Percentiles rank a stretch among this genome's conserved stretches.
Evolutionary conservation across 257 asterid genomes (phyloP).

Genomic region (Linaria vulgaris): DNA sequence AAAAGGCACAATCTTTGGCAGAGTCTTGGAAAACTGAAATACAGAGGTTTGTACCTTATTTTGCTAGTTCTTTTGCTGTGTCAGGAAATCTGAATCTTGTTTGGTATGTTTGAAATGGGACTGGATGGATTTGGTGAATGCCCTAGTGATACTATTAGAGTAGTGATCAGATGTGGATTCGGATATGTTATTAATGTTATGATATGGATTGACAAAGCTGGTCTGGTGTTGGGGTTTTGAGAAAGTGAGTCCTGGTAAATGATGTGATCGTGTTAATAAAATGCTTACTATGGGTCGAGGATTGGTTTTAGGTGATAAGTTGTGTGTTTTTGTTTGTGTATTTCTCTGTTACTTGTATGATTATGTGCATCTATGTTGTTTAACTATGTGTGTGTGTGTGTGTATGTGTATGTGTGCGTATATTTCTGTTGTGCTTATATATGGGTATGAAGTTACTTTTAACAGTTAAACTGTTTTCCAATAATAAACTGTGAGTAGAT

Average conservation of each 20-base stretch:
- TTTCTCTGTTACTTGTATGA: too few relatives aligned
- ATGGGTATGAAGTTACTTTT: too few relatives aligned
- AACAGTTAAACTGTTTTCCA: too few relatives aligned
- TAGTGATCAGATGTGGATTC: background rate
- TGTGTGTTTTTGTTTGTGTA: background rate
- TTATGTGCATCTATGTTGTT: too few relatives aligned
- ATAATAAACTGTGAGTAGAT: background rate
- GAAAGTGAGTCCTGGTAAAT: background rate
- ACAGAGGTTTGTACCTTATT: slow-evolving; percentile 47
- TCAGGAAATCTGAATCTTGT: background rate
- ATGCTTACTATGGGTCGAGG: background rate
- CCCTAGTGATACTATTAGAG: background rate
- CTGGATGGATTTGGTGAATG: background rate
- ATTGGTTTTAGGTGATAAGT: background rate
- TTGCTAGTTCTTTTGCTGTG: background rate
- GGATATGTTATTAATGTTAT: too few relatives aligned
- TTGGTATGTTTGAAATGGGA: background rate
- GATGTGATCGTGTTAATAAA: background rate
- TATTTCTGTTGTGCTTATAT: too few relatives aligned
- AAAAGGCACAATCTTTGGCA: slow-evolving; percentile 63
- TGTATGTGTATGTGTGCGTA: too few relatives aligned
- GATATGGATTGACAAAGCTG: background rate
- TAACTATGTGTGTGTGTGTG: too few relatives aligned
- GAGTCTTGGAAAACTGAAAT: slow-evolving; percentile 66
- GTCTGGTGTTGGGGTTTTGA: background rate